These are phyloP conservation scores for Bromus sterilis DNA, from an alignment of 176 grass and related monocot genomes.

Conservation along the genomic window DNA sequence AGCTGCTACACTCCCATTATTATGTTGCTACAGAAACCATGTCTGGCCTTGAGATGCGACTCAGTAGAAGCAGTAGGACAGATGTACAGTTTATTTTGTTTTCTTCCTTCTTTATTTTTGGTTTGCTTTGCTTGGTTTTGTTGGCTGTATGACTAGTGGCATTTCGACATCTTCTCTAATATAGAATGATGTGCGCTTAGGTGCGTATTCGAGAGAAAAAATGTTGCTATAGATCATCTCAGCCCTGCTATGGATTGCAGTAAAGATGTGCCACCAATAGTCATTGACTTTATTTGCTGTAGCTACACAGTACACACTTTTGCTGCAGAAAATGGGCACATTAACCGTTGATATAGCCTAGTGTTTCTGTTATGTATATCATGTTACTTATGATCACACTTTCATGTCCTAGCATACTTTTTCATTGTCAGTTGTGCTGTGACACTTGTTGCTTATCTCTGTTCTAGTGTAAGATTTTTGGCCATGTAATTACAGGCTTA, in stretches of 20 bases:
- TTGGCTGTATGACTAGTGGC: not conserved
- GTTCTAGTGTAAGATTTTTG: not conserved
- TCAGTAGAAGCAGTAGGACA: not conserved
- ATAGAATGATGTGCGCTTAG: not conserved
- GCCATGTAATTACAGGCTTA: not conserved
- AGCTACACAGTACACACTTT: not conserved
- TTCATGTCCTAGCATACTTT: not conserved
- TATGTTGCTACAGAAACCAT: not conserved
- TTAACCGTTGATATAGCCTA: not conserved
- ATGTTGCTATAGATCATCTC: not conserved
- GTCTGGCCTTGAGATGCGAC: not conserved
- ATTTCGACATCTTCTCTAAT: not conserved
- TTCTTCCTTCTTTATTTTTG: not conserved
- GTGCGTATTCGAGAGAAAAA: not conserved
- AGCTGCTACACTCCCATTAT: not conserved
- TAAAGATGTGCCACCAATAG: not conserved
- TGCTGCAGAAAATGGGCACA: not conserved
- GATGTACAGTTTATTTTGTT: not conserved
- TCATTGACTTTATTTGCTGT: not conserved
- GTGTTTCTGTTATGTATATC: not conserved
- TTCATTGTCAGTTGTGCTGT: not conserved
- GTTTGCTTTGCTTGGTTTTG: not conserved
- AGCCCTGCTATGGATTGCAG: not conserved
- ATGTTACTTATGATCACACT: not conserved
- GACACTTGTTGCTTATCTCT: not conserved